Base-by-base conservation (phyloP, 1,139 yeast species). In the Torulaspora pretoriensis region DNA sequence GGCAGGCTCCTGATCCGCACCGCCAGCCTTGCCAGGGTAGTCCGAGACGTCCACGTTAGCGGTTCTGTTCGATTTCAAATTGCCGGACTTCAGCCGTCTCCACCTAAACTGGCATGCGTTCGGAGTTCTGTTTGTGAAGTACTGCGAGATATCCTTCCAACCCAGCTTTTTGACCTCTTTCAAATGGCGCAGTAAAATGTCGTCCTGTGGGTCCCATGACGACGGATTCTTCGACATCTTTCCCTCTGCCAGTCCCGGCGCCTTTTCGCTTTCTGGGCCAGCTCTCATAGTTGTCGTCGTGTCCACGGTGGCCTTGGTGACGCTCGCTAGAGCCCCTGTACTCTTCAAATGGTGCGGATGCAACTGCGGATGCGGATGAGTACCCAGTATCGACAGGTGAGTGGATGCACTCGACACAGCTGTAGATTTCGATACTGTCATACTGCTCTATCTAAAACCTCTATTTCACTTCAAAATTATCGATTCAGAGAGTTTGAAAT, bases 91-190 rank as follows among this genome's bases (percentile, higher is more conserved):
- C 48, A 81, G 68, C 48, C 90, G 65, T 64, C 90, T 73, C 90
- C 90, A 83, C 58, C 90, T 72, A 57, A 83, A 83, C 64, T 83
- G 90, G 54, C 89, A 83, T 3, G 89, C 89, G 57, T 83, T 83
- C 32, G 88, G 85, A 1, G 89, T 83, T 64, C 90, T 69, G 61
- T 80, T 78, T 42, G 71, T 72, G 63, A 82, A 83, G 57, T 81
- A 78, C 44, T 78, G 72, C 8, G 88, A 81, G 42, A 83, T 82
- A 53, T 82, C 88, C 63, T 82, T 81, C 90, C 90, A 82, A 0
- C 89, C 89, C 50, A 82, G 68, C 58, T 81, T 81, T 59, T 79
- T 83, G 46, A 75, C 77, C 62, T 83, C 90, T 60, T 83, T 82
- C 56, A 83, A 68, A 61, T 81, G 85, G 70, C 84, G 75, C 48